Evolutionary conservation across 257 asterid species (phyloP).

Genomic region (Petrea volubilis): DNA sequence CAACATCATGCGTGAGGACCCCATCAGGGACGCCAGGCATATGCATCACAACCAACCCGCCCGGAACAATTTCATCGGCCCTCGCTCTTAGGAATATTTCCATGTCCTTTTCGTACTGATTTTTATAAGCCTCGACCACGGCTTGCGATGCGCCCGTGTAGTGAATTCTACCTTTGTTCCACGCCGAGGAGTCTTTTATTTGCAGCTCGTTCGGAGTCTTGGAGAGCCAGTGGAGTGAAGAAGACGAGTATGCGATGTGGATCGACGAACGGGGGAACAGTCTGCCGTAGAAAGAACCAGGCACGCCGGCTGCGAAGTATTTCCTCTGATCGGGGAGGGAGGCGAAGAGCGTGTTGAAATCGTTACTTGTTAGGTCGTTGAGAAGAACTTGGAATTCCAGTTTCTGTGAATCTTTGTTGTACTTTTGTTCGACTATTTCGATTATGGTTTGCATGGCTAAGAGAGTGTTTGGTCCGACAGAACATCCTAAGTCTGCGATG

Average conservation of each 20-base stretch:
- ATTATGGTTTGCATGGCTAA: slow-evolving; percentile 39
- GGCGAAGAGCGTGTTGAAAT: slow-evolving; percentile 49
- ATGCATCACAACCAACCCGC: slow-evolving; percentile 36
- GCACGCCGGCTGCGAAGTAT: slow-evolving; percentile 36
- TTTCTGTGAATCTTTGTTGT: neutral
- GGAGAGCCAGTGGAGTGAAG: slow-evolving; percentile 49
- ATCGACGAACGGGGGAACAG: slow-evolving; percentile 30
- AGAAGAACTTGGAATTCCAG: slow-evolving; percentile 41
- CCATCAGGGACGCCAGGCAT: slow-evolving; percentile 44
- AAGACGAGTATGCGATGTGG: slow-evolving; percentile 37
- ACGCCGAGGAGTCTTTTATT: slow-evolving; percentile 23
- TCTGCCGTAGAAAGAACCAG: slow-evolving; percentile 40
- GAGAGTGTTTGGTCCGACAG: slow-evolving; percentile 48
- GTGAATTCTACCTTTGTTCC: slow-evolving; percentile 39
- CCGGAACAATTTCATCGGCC: slow-evolving; percentile 35
- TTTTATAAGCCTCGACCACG: slow-evolving; percentile 33
- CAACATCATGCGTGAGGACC: slow-evolving; percentile 27
- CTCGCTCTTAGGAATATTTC: slow-evolving; percentile 30
- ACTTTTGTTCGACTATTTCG: slow-evolving; percentile 21
- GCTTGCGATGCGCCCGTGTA: slow-evolving; percentile 30
- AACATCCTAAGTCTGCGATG: slow-evolving; percentile 53
- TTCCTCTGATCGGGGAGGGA: slow-evolving; percentile 7
- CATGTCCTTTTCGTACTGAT: slow-evolving; percentile 33
- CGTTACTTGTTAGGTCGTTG: slow-evolving; percentile 38
- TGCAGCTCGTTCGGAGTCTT: slow-evolving; percentile 28